Percentiles rank a stretch among this genome's conserved stretches.
Conservation (phyloP, 2,329 filamentous ascomycete species). For the Dactylonectria estremocensis region DNA sequence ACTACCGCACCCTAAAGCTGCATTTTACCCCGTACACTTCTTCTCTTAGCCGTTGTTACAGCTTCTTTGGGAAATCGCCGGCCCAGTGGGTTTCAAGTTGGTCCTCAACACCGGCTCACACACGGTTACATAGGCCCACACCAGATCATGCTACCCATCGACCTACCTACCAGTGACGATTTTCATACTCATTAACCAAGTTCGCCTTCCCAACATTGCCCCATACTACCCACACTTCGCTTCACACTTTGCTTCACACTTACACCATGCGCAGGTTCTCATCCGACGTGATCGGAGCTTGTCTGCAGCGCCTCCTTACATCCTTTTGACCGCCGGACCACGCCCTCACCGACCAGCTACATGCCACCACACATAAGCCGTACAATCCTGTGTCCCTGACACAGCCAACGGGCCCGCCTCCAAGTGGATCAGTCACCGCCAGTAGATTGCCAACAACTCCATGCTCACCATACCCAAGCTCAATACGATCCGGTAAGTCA, state of each 20-base stretch:
- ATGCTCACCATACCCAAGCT: neutral
- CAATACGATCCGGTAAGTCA: neutral
- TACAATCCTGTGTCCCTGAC: neutral
- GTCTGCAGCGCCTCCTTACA: neutral
- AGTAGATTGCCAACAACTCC: neutral
- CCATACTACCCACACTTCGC: neutral
- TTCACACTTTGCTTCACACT: neutral
- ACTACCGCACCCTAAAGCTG: neutral
- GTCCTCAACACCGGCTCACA: neutral
- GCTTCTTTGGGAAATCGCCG: neutral
- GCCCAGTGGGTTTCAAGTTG: neutral
- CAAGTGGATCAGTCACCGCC: conserved; percentile 1
- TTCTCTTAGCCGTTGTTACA: neutral
- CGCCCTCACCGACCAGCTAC: neutral
- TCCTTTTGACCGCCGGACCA: neutral
- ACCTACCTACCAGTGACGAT: too few relatives aligned
- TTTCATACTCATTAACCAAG: neutral
- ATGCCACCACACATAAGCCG: neutral
- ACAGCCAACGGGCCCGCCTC: neutral
- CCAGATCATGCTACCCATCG: neutral
- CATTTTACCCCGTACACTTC: neutral
- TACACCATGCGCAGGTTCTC: neutral
- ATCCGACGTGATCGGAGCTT: neutral
- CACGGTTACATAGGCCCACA: neutral
- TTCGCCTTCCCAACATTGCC: neutral